A percentile compares a stretch with the other conserved stretches of the same genome.
Evolutionary conservation across 2,329 filamentous ascomycete genomes (phyloP).

Genomic region (Neofusicoccum parvum): DNA sequence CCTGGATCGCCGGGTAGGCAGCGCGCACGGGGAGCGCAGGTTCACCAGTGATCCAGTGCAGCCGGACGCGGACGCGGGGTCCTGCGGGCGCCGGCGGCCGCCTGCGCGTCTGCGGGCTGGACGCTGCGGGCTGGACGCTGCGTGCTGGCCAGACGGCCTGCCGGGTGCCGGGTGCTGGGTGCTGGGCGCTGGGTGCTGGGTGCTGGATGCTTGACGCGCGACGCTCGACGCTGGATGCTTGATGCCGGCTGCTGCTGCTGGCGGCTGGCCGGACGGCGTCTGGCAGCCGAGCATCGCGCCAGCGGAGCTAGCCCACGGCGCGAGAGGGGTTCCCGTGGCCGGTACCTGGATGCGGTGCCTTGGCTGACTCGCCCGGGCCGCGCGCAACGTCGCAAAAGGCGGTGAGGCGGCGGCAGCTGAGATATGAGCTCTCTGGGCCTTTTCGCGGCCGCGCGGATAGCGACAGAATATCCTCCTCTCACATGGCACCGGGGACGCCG

Average conservation of each 20-base stretch:
- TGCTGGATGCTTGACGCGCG: too few relatives aligned
- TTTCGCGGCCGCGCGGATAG: slow-evolving; percentile 1
- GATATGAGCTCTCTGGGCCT: neutral
- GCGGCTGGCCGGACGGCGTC: too few relatives aligned
- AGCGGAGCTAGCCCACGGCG: neutral
- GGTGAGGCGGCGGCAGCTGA: slow-evolving; percentile 3
- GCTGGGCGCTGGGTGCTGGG: too few relatives aligned
- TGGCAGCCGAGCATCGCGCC: too few relatives aligned
- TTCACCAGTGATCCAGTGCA: slow-evolving; percentile 3
- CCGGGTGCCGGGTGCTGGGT: too few relatives aligned
- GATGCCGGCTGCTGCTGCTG: too few relatives aligned
- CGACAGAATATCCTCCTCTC: neutral
- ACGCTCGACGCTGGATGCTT: too few relatives aligned
- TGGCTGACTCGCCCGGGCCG: neutral
- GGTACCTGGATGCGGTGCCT: slow-evolving; percentile 12
- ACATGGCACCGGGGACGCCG: too few relatives aligned
- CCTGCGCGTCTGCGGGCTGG: neutral
- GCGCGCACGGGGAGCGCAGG: neutral
- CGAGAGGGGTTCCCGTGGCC: slow-evolving; percentile 8
- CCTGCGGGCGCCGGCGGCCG: too few relatives aligned
- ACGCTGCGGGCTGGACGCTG: neutral
- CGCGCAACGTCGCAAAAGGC: slow-evolving; percentile 1
- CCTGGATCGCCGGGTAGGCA: slow-evolving; percentile 8
- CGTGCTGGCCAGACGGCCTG: too few relatives aligned
- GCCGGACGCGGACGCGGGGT: neutral